A percentile compares a stretch with the other conserved stretches of the same genome.
These are phyloP conservation scores for Scheffersomyces lignicola DNA, from an alignment of 1,139 yeast species.

Conservation along the genomic window DNA sequence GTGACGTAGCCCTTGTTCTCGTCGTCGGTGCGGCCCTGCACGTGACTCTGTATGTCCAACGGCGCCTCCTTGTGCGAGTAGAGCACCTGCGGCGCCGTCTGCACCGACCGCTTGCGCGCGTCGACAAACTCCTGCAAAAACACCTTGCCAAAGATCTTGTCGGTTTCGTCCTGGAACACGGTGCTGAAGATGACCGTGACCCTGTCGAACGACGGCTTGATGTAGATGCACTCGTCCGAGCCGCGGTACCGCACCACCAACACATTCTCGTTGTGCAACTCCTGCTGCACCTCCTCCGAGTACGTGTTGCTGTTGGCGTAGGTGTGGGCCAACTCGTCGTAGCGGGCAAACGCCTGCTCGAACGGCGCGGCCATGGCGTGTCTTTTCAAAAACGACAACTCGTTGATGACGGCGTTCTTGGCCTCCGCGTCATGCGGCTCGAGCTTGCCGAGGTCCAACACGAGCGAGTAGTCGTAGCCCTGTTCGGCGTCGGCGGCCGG, in stretches of 20 bases:
- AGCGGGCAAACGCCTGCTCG: slow-evolving; percentile 78
- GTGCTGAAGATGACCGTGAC: slow-evolving; percentile 96
- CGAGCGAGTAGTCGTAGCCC: slow-evolving; percentile 81
- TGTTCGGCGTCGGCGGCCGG: slow-evolving; percentile 50
- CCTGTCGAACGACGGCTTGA: slow-evolving; percentile 92
- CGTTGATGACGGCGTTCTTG: slow-evolving; percentile 52
- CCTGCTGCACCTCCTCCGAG: slow-evolving; percentile 50
- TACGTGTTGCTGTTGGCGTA: slow-evolving; percentile 50
- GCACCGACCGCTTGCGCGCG: slow-evolving; percentile 93
- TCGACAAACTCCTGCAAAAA: slow-evolving; percentile 95
- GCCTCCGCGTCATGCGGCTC: slow-evolving; percentile 43
- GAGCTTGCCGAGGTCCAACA: slow-evolving; percentile 57
- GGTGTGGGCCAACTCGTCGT: slow-evolving; percentile 63
- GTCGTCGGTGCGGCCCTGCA: slow-evolving; percentile 30
- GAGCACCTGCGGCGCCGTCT: slow-evolving; percentile 97
- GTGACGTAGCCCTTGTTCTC: slow-evolving; percentile 74
- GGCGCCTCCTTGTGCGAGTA: slow-evolving; percentile 93
- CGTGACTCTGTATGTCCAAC: slow-evolving; percentile 63
- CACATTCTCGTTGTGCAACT: slow-evolving; percentile 54
- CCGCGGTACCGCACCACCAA: slow-evolving; percentile 86
- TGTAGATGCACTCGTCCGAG: slow-evolving; percentile 78
- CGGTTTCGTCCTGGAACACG: slow-evolving; percentile 94
- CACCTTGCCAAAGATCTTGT: slow-evolving; percentile 90
- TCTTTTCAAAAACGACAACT: slow-evolving; percentile 76
- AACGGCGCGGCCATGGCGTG: slow-evolving; percentile 92